Base-by-base conservation (phyloP, 2,329 filamentous ascomycete genomes). In the Cladosporium sp. region DNA sequence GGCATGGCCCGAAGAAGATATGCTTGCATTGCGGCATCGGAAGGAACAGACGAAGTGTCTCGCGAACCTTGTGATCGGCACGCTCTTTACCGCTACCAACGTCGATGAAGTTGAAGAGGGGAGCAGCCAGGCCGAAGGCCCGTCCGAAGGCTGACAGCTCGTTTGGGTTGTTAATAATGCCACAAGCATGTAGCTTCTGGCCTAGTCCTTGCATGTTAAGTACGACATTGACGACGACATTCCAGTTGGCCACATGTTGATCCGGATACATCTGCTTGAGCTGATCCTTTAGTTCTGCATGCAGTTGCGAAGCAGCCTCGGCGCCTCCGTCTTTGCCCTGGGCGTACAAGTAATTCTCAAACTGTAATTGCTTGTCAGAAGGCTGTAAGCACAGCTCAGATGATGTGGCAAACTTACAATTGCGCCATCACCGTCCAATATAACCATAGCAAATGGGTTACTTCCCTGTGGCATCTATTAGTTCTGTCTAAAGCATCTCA, bases 391-490 rank as follows among this genome's bases (percentile, higher is more conserved):
- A 34, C 30, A 34, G 30, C 17, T 30, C 15, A 4, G 15, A 30
- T 25, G 15, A 2, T 12, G 39, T 45, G 39, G 70, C 34, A 38
- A 49, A 30, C 73, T 67, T 66, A 77, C 75, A 55, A 77, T 71
- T 63, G 76, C 76, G 22, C 77, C 78, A 67, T 80, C 78, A n/a
- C 78, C 78, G 67, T 80, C 78, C 49, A 80, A 76, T 49, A 80
- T 66, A 39, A 72, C 76, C 65, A 79, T 65, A 12, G 76, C 75
- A 60, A 80, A 80, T 17, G 76, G 73, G 61, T 71, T 76, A 36
- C 67, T 66, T 12, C 62, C 63, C 67, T 72, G n/a, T 30, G 3
- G 5, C 5, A 37, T 30, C 9, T 11, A 11, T 57, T 28, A 57
- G 55, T 43, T 20, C 17, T 20, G 30, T 8, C 8, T 7, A 34